Conservation (phyloP, 305 asterid genomes). For the Fraxinus latifolia region DNA sequence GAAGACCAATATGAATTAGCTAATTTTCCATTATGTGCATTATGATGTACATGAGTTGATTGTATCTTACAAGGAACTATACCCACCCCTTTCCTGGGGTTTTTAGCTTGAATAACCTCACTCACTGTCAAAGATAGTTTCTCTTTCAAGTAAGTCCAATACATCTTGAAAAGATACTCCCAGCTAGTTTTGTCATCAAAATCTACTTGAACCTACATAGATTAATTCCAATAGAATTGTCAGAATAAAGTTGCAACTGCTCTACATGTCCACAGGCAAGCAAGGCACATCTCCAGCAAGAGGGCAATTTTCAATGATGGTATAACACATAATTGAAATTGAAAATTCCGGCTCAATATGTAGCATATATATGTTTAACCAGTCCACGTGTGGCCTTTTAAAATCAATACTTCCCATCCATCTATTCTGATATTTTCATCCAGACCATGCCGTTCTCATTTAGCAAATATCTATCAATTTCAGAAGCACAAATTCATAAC, state of each 20-base stretch:
- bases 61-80: conserved; percentile 35
- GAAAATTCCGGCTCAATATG: not conserved
- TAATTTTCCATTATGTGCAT: conserved; percentile 32
- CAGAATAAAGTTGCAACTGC: conserved; percentile 19
- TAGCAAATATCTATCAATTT: not conserved
- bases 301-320: not conserved
- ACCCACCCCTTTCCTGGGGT: conserved; percentile 44
- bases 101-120: conserved; percentile 70
- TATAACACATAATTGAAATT: not conserved
- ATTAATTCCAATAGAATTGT: conserved; percentile 18
- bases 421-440: not conserved
- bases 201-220: conserved; percentile 70
- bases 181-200: conserved; percentile 83
- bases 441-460: not conserved
- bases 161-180: conserved; percentile 91
- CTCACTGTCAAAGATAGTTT: conserved; percentile 53
- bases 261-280: not conserved
- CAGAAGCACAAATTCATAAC: not conserved
- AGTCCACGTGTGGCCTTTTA: not conserved
- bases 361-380: not conserved
- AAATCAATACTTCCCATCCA: not conserved
- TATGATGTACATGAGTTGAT: conserved; percentile 23
- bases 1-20: conserved; percentile 29
- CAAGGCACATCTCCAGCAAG: not conserved
- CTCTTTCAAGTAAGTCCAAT: conserved; percentile 70